phyloP scores from a whole-genome alignment of 768 basidiomycete genomes.

The Suillus placidus region DNA sequence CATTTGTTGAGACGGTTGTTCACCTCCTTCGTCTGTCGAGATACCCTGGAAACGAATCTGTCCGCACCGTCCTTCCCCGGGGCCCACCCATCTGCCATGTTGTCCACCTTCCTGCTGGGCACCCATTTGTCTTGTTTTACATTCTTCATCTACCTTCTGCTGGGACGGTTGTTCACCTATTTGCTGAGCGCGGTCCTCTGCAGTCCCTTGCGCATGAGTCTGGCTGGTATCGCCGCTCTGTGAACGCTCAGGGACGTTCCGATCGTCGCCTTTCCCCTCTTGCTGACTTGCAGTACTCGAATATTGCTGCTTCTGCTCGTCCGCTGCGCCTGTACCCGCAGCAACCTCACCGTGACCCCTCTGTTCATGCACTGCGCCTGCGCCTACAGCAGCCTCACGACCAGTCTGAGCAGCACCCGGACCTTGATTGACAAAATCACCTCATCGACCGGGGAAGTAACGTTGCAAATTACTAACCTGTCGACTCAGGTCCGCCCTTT shows the following conservation, averaged over 20 bases:
- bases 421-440: background rate
- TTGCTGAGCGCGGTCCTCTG: background rate
- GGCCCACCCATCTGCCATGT: background rate
- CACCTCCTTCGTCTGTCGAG: background rate
- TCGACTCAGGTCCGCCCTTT: background rate
- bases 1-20: background rate
- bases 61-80: background rate
- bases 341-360: background rate
- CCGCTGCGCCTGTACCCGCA: background rate
- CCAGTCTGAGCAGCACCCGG: background rate
- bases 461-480: background rate
- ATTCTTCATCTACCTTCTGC: background rate
- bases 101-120: too few species aligned
- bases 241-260: background rate
- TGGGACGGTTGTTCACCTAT: background rate
- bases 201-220: background rate
- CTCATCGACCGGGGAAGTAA: too few species aligned
- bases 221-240: background rate
- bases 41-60: background rate
- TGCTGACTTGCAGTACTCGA: background rate
- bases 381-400: background rate
- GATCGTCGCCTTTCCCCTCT: background rate
- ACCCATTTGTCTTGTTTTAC: too few species aligned
- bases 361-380: background rate
- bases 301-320: slow-evolving; percentile 2